Evolutionary conservation across 176 grass and related monocot genomes (phyloP).

Genomic region (Zoysia pacifica): DNA sequence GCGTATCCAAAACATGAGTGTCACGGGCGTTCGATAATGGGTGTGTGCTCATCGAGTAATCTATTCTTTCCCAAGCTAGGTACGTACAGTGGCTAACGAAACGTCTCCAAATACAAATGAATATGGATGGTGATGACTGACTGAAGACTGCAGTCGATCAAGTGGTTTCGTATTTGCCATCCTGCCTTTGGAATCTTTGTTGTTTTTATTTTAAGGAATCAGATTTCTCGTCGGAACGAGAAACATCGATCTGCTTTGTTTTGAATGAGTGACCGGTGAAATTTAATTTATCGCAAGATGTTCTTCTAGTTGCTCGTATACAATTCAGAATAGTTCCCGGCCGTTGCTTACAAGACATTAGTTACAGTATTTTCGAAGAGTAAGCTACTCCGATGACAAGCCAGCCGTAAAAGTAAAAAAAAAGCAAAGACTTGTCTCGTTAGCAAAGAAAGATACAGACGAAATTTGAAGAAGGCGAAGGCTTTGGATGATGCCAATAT

Average conservation of each 20-base stretch:
- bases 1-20: background rate
- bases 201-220: too few species aligned
- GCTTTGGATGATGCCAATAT: background rate
- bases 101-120: background rate
- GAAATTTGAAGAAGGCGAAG: background rate
- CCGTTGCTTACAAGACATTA: background rate
- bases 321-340: background rate
- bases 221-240: background rate
- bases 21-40: too few species aligned
- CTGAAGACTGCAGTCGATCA: background rate
- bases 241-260: background rate
- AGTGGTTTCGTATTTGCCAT: conserved; percentile 28
- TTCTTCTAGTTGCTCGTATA: too few species aligned
- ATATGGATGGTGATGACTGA: conserved; percentile 21
- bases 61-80: too few species aligned
- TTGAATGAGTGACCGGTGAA: conserved; percentile 17
- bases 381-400: background rate
- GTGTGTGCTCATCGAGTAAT: too few species aligned
- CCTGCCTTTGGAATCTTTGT: conserved; percentile 33
- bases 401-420: background rate
- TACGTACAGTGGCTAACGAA: too few species aligned
- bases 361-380: too few species aligned
- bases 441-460: too few species aligned
- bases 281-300: background rate
- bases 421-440: background rate